phyloP scores from a whole-genome alignment of 208 protist species.

The Trypanosomatidae sp. region DNA sequence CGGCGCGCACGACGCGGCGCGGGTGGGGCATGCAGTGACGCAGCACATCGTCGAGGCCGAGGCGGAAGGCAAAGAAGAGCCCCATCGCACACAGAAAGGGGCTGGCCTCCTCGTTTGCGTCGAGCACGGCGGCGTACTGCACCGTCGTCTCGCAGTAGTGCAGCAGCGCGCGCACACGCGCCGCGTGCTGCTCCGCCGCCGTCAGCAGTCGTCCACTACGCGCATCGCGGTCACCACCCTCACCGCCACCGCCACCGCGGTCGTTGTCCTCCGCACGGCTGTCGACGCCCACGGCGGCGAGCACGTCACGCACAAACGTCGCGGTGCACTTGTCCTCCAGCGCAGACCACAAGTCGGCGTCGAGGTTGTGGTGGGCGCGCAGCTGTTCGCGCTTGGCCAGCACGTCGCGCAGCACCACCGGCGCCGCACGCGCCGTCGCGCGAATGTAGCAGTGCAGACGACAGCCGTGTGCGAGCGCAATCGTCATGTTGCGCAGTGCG shows the following conservation, averaged over 20 bases:
- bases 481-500: slow-evolving; percentile 28
- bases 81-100: slow-evolving; percentile 61
- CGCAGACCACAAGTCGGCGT: slow-evolving; percentile 45
- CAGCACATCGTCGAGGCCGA: slow-evolving; percentile 39
- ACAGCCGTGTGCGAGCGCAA: slow-evolving; percentile 29
- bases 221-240: too few relatives aligned
- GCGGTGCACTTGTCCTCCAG: slow-evolving; percentile 12
- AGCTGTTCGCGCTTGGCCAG: slow-evolving; percentile 31
- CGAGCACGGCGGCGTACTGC: slow-evolving; percentile 55
- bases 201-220: slow-evolving; percentile 23
- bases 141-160: slow-evolving; percentile 54
- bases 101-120: slow-evolving; percentile 53
- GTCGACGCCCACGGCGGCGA: not conserved
- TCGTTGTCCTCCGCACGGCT: not conserved
- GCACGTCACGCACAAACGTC: slow-evolving; percentile 10
- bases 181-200: slow-evolving; percentile 25
- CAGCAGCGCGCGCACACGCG: slow-evolving; percentile 35
- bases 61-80: slow-evolving; percentile 13
- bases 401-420: slow-evolving; percentile 23
- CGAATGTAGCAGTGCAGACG: slow-evolving; percentile 23
- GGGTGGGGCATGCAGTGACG: slow-evolving; percentile 48
- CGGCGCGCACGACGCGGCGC: slow-evolving; percentile 45
- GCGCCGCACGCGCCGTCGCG: slow-evolving; percentile 13
- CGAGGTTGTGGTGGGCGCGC: slow-evolving; percentile 36
- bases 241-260: not conserved